phyloP scores from a whole-genome alignment of 2,329 filamentous ascomycete genomes.

The Bipolaris bicolor region DNA sequence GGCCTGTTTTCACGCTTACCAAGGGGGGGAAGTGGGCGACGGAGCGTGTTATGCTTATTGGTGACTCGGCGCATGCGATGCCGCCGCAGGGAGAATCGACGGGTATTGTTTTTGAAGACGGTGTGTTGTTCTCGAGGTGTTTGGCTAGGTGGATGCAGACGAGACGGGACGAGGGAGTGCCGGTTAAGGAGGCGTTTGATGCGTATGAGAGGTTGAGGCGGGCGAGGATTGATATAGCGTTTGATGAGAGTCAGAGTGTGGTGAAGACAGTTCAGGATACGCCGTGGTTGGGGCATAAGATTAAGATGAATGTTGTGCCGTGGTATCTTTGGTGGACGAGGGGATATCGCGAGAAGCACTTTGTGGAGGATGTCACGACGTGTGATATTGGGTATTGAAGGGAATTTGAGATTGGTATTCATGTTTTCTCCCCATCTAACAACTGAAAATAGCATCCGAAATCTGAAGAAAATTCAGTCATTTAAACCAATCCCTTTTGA shows the following conservation, averaged over 20 bases:
- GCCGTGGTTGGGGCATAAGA: slow-evolving; percentile 53
- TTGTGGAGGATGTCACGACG: slow-evolving; percentile 54
- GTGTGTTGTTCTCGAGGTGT: slow-evolving; percentile 56
- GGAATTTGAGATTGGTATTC: not conserved
- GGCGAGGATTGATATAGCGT: slow-evolving; percentile 53
- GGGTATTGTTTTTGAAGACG: slow-evolving; percentile 61
- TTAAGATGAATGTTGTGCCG: slow-evolving; percentile 55
- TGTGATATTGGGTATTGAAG: slow-evolving; percentile 48
- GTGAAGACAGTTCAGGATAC: slow-evolving; percentile 54
- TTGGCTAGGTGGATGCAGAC: slow-evolving; percentile 52
- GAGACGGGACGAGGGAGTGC: slow-evolving; percentile 31
- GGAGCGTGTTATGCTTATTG: slow-evolving; percentile 53
- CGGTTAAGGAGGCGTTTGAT: slow-evolving; percentile 54
- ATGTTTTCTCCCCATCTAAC: not conserved
- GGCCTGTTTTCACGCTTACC: slow-evolving; percentile 55
- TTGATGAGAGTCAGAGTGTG: slow-evolving; percentile 55
- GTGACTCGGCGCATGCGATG: slow-evolving; percentile 58
- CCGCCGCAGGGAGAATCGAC: slow-evolving; percentile 59
- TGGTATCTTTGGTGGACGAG: slow-evolving; percentile 57
- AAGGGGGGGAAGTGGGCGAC: slow-evolving; percentile 55
- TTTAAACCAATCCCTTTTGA: too few relatives aligned
- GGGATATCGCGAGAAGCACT: slow-evolving; percentile 51
- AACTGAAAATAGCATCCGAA: too few relatives aligned
- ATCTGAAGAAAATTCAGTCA: too few relatives aligned
- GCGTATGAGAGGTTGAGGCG: slow-evolving; percentile 56